A percentile compares a stretch with the other conserved stretches of the same genome.
These are phyloP conservation scores for Penicillium salamii DNA, from an alignment of 495 filamentous ascomycete species.

Conservation along the genomic window DNA sequence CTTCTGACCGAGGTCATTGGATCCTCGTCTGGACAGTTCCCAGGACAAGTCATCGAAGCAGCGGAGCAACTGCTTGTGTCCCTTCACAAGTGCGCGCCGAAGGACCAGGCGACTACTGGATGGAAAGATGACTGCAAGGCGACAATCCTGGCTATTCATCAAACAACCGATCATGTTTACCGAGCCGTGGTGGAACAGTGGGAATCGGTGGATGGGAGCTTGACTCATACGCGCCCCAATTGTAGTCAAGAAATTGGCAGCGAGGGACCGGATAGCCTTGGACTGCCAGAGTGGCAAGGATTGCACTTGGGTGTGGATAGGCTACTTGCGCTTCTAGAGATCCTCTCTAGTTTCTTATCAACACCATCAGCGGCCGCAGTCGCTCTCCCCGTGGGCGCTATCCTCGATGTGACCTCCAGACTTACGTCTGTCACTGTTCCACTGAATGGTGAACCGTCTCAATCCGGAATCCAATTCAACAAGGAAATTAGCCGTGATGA, in stretches of 20 bases:
- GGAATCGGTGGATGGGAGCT: constrained; percentile 52
- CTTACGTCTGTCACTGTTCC: constrained; percentile 66
- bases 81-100: constrained; percentile 72
- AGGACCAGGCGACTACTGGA: constrained; percentile 67
- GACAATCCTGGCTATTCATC: constrained; percentile 59
- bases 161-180: constrained; percentile 70
- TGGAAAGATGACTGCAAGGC: constrained; percentile 64
- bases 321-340: constrained; percentile 55
- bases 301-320: constrained; percentile 68
- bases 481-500: constrained; percentile 72
- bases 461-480: constrained; percentile 51
- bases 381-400: constrained; percentile 57
- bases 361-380: constrained; percentile 59
- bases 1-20: constrained; percentile 50
- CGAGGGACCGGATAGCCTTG: constrained; percentile 38
- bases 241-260: constrained; percentile 40
- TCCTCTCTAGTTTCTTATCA: constrained; percentile 55
- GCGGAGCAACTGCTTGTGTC: constrained; percentile 61
- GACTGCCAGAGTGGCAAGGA: constrained; percentile 67
- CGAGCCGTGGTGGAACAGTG: constrained; percentile 75
- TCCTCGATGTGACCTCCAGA: constrained; percentile 64
- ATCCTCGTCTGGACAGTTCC: constrained; percentile 33
- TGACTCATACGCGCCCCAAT: constrained; percentile 23
- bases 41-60: constrained; percentile 46
- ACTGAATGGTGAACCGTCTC: constrained; percentile 29